Evolutionary conservation across 2,329 filamentous ascomycete species (phyloP).

Genomic region (Aspergillus nomiae): DNA sequence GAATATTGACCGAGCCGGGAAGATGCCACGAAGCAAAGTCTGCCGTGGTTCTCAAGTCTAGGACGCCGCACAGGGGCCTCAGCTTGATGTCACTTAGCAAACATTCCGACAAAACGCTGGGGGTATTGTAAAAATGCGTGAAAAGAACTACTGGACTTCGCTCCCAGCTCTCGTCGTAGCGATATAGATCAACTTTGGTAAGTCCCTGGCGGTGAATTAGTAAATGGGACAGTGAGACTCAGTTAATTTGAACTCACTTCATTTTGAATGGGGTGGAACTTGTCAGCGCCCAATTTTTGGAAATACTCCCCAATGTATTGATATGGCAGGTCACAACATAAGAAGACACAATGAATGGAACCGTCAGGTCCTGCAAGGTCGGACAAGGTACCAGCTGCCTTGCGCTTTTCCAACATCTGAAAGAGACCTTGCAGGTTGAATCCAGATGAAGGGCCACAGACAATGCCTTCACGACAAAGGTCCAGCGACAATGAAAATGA

Average conservation of each 20-base stretch:
- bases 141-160: constrained; percentile 44
- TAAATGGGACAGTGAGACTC: background rate
- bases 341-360: constrained; percentile 57
- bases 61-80: constrained; percentile 36
- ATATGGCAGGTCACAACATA: constrained; percentile 66
- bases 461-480: constrained; percentile 58
- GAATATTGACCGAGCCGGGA: constrained; percentile 49
- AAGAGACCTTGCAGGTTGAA: constrained; percentile 58
- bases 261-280: constrained; percentile 55
- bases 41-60: constrained; percentile 48
- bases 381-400: constrained; percentile 46
- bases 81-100: constrained; percentile 26
- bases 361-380: constrained; percentile 50
- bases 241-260: constrained; percentile 33
- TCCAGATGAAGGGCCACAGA: constrained; percentile 64
- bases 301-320: constrained; percentile 65
- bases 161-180: constrained; percentile 61
- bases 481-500: constrained; percentile 57
- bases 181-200: constrained; percentile 54
- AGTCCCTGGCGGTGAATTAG: constrained; percentile 40
- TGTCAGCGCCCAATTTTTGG: constrained; percentile 52
- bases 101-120: constrained; percentile 22
- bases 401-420: constrained; percentile 54
- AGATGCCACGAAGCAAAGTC: constrained; percentile 50
- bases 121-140: constrained; percentile 38